Conservation (phyloP, 2,329 filamentous ascomycete species). For the Cadophora sp. region DNA sequence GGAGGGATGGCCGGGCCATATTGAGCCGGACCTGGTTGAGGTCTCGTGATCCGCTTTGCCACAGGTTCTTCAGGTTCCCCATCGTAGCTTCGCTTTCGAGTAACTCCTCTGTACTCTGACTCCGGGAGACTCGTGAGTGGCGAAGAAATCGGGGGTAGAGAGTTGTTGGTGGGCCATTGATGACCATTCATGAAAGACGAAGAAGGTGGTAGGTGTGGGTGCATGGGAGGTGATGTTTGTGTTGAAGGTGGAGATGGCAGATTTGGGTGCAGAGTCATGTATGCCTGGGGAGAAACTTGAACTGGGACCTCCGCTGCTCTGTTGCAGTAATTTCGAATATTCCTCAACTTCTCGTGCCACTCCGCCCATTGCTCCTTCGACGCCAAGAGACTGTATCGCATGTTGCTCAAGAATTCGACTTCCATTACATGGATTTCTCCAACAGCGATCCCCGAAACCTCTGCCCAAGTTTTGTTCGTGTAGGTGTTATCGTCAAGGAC, state of each 20-base stretch:
- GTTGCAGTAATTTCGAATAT: slow-evolving; percentile 74
- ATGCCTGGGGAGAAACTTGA: slow-evolving; percentile 38
- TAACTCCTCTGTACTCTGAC: slow-evolving; percentile 44
- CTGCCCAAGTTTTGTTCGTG: slow-evolving; percentile 99
- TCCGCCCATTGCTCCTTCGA: slow-evolving; percentile 85
- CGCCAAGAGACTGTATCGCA: slow-evolving; percentile 91
- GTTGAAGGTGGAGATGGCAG: slow-evolving; percentile 59
- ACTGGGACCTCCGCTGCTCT: slow-evolving; percentile 38
- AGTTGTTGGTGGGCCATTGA: slow-evolving; percentile 46
- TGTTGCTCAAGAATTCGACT: slow-evolving; percentile 98
- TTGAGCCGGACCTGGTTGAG: slow-evolving; percentile 22
- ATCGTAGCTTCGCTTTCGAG: slow-evolving; percentile 66
- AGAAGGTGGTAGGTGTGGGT: slow-evolving; percentile 46
- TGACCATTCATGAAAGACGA: slow-evolving; percentile 39
- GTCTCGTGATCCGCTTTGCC: slow-evolving; percentile 52
- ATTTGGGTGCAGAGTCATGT: slow-evolving; percentile 48
- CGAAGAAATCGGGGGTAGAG: slow-evolving; percentile 44
- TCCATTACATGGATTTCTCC: slow-evolving; percentile 99
- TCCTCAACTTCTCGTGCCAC: slow-evolving; percentile 84
- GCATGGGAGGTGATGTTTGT: slow-evolving; percentile 53
- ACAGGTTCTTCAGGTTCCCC: slow-evolving; percentile 60
- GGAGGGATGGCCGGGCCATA: slow-evolving; percentile 28
- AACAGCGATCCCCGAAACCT: slow-evolving; percentile 93
- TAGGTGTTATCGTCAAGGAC: slow-evolving; percentile 98
- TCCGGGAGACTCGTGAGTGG: slow-evolving; percentile 47